Evolutionary conservation across 192 early-diverging fungal genomes (phyloP), one percentile per base, ranked within the genome.

Genomic region (Rhizophagus clarus): DNA sequence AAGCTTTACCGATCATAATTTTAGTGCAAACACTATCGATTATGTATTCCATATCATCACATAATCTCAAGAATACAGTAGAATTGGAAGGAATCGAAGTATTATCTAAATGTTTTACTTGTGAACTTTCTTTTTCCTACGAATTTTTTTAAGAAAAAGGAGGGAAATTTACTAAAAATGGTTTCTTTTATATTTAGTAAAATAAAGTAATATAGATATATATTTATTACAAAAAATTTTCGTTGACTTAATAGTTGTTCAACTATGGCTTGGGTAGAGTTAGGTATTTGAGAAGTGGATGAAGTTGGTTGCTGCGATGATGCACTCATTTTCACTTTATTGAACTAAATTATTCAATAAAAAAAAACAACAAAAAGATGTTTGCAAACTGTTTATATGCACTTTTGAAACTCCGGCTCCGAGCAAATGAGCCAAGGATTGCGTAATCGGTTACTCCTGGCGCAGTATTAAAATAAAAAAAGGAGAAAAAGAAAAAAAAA

Each of bases 41-140:
- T 12, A 79, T 11, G 47, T 79, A 79, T 26, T 68, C 64, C 28
- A 61, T 31, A 69, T 79, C 49, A 17, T 68, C 45, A 22, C 77
- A 79, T 69, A 47, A n/a, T 34, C 77, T 67, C 66, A 79, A 32
- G 26, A n/a, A 79, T 24, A 79, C 28, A 14, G 77, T 79, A 2
- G 77, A 79, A 34, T 12, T 32, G 14, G 64, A 47, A 26, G 77
- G 26, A 56, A 79, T 79, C 12, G 77, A 34, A 22, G 60, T 31
- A 15, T 32, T 22, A 61, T 69, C 77, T 49, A 79, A 49, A 66
- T 24, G 24, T 45, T 66, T 68, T 9, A 69, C 63, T 69, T 51
- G 20, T 7, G 42, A 34, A 17, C 10, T 66, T 69, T 79, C 64
- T n/a, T 79, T 22, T 37, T 37, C 61, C 75, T 77, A 60, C 7